These are phyloP conservation scores for Pseudocercospora fijiensis DNA, from an alignment of 2,329 filamentous ascomycete species.

Conservation along the genomic window DNA sequence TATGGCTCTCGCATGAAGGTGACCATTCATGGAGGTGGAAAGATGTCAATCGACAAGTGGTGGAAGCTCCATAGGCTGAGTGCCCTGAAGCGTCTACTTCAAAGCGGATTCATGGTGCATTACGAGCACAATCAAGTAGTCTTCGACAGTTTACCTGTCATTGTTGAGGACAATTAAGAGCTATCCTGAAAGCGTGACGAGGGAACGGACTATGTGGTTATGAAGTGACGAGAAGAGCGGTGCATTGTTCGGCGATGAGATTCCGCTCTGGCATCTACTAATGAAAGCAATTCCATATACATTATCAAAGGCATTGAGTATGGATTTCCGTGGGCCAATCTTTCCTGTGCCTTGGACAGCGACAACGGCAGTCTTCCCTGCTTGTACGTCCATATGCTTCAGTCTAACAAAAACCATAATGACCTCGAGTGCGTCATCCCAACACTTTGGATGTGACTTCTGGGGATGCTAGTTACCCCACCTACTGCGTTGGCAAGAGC, in stretches of 20 bases:
- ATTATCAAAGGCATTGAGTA: background rate
- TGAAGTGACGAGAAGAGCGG: background rate
- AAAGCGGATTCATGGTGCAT: constrained; percentile 62
- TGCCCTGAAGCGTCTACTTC: constrained; percentile 59
- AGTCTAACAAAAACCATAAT: constrained; percentile 6
- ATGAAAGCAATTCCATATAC: background rate
- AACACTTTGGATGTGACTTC: background rate
- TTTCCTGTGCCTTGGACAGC: background rate
- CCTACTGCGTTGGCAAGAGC: background rate
- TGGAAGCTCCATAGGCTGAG: constrained; percentile 69
- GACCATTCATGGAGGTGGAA: constrained; percentile 57
- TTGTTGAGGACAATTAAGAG: constrained; percentile 32
- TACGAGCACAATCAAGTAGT: constrained; percentile 63
- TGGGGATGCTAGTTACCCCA: constrained; percentile 1
- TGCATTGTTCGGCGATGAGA: background rate
- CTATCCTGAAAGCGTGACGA: background rate
- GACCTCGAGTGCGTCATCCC: constrained; percentile 14
- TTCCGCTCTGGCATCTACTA: background rate
- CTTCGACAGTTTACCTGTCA: constrained; percentile 56
- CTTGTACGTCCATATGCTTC: constrained; percentile 3
- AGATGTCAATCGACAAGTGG: constrained; percentile 67
- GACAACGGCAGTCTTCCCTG: constrained; percentile 3
- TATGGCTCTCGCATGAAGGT: constrained; percentile 64
- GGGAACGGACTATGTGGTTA: background rate
- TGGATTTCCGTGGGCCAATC: background rate